Evolutionary conservation across 192 early-diverging fungal species (phyloP).

Genomic region (Podila clonocystis): DNA sequence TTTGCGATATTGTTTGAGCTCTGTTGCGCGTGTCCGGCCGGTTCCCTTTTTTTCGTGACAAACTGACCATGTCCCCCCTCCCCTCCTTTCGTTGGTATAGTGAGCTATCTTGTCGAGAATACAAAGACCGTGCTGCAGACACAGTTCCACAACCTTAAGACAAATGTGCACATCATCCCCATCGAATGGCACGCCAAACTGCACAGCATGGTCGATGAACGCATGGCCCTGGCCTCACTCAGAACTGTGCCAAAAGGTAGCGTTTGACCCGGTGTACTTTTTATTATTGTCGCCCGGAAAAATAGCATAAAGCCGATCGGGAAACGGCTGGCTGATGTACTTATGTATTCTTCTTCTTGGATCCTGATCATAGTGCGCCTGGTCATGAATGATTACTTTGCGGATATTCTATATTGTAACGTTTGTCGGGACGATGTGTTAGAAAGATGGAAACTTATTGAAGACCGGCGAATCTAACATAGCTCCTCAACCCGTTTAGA

Average conservation of each 20-base stretch:
- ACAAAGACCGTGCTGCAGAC: conserved; percentile 43
- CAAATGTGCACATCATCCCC: conserved; percentile 48
- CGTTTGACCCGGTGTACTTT: too few species aligned
- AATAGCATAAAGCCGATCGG: neutral
- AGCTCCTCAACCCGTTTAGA: conserved; percentile 15
- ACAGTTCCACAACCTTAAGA: conserved; percentile 33
- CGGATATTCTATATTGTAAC: conserved; percentile 56
- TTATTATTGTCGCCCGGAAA: neutral
- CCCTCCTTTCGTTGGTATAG: neutral
- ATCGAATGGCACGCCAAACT: conserved; percentile 58
- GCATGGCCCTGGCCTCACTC: conserved; percentile 50
- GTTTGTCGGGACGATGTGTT: neutral
- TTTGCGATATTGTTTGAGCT: neutral
- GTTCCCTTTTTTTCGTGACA: neutral
- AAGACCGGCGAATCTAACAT: neutral
- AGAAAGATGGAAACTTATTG: neutral
- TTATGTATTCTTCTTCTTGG: neutral
- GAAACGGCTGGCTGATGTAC: neutral
- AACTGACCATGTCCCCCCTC: neutral
- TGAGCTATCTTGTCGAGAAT: conserved; percentile 35
- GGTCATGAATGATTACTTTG: conserved; percentile 57
- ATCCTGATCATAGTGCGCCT: conserved; percentile 34
- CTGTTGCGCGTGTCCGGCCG: neutral
- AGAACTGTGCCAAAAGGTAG: conserved; percentile 57
- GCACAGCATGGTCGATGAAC: conserved; percentile 53